Base-by-base conservation (phyloP, 805 yeast genomes). In the Pichia paraexigua region DNA sequence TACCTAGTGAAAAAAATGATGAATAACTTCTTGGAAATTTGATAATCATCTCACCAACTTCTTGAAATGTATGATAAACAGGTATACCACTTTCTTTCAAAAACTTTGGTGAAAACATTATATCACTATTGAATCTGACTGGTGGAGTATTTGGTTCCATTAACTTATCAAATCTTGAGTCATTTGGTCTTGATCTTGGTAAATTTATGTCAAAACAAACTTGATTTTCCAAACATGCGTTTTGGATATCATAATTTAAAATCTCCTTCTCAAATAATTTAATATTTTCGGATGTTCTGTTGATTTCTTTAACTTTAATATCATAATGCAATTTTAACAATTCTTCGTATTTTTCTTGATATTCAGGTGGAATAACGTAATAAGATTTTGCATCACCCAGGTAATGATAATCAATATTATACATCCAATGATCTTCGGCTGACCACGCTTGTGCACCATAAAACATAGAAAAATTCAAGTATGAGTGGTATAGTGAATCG, bases 341-440 rank as follows among this genome's bases (percentile, higher is more conserved):
- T 2, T 53, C 47, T 59, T 84, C 87, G 60, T 77, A 83, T 51
- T 74, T 75, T 2, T 64, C 72, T 49, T 74, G 73, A 48, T 78
- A 79, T 58, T 70, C 68, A 17, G 82, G 83, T 0, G 84, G 77
- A n/a, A 85, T 72, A 50, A 82, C 74, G 54, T 79, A 82, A 87
- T 88, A 82, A 20, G 77, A 59, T 59, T 75, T 78, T 15, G 71
- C 59, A 8, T 77, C 76, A 2, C 90, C 91, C 46, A 71, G 56
- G 55, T 79, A 80, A 45, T 74, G 78, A 54, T 74, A 83, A 59
- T 79, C 80, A 28, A 75, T 66, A 12, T 70, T 60, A 43, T 80
- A 79, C 2, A 83, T 63, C 62, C 77, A 78, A 54, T 79, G 85
- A 56, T 84, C 90, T 56, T 79, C 86, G 49, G 74, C 63, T 21